These are phyloP conservation scores for Entomortierella beljakovae DNA, from an alignment of 192 early-diverging fungal species.

Conservation along the genomic window DNA sequence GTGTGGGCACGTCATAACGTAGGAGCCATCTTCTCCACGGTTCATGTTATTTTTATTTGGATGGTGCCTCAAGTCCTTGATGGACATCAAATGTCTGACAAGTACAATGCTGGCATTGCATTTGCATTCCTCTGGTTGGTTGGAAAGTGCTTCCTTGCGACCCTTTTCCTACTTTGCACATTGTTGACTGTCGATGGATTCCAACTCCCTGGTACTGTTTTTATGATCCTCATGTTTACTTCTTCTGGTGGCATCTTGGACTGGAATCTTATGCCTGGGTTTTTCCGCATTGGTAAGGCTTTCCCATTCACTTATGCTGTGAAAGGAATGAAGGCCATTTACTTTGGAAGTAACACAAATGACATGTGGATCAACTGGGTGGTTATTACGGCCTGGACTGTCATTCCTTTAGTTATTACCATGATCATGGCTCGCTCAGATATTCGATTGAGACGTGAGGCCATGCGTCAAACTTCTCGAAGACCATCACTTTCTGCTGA, in stretches of 20 bases:
- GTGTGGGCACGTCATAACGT: slow-evolving; percentile 33
- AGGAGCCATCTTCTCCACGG: slow-evolving; percentile 30
- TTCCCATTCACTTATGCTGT: slow-evolving; percentile 50
- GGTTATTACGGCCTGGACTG: slow-evolving; percentile 39
- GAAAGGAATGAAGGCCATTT: slow-evolving; percentile 24
- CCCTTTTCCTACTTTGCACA: slow-evolving; percentile 33
- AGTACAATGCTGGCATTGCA: slow-evolving; percentile 42
- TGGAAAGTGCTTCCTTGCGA: slow-evolving; percentile 39
- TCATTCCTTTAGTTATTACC: slow-evolving; percentile 24
- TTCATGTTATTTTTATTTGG: slow-evolving; percentile 50
- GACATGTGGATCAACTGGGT: slow-evolving; percentile 55
- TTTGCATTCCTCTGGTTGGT: slow-evolving; percentile 51
- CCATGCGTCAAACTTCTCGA: slow-evolving; percentile 22
- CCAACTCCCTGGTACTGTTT: slow-evolving; percentile 39
- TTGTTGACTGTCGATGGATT: slow-evolving; percentile 49
- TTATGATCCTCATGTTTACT: slow-evolving; percentile 53
- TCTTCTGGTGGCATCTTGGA: slow-evolving; percentile 45
- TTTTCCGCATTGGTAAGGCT: slow-evolving; percentile 40
- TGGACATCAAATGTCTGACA: slow-evolving; percentile 37
- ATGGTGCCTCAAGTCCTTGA: slow-evolving; percentile 50
- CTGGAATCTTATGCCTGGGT: slow-evolving; percentile 46
- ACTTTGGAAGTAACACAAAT: slow-evolving; percentile 37
- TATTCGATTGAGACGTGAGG: slow-evolving; percentile 42
- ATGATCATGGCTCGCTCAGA: slow-evolving; percentile 45
- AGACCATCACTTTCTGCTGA: background rate